Evolutionary conservation across 2,329 filamentous ascomycete species (phyloP).

Genomic region (Penicillium verrucosum): DNA sequence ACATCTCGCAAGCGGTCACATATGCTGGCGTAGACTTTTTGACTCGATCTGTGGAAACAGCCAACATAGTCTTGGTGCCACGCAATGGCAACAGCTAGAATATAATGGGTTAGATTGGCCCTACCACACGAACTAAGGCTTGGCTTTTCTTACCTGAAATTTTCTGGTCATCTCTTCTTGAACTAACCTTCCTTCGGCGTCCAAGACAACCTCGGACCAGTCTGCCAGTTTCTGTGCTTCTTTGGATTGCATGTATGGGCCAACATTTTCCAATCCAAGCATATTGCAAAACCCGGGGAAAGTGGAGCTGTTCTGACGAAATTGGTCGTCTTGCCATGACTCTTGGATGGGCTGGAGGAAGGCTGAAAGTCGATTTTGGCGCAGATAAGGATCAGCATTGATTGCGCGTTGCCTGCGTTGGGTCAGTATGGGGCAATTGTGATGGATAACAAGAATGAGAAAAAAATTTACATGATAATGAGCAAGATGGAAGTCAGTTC

Average conservation of each 20-base stretch:
- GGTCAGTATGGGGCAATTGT: constrained; percentile 10
- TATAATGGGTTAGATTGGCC: constrained; percentile 5
- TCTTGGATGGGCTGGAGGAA: constrained; percentile 81
- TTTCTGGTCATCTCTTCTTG: constrained; percentile 76
- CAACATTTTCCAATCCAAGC: constrained; percentile 75
- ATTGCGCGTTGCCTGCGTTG: constrained; percentile 69
- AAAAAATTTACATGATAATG: constrained; percentile 67
- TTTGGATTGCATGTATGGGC: constrained; percentile 70
- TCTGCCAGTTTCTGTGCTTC: constrained; percentile 74
- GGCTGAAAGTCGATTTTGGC: constrained; percentile 67
- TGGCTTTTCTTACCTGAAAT: constrained; percentile 55
- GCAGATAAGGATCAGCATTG: constrained; percentile 66
- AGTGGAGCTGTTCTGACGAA: constrained; percentile 67
- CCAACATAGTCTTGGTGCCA: constrained; percentile 86
- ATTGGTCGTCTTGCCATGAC: constrained; percentile 70
- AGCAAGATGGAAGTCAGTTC: constrained; percentile 89
- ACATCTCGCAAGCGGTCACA: constrained; percentile 73
- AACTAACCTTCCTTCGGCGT: constrained; percentile 72
- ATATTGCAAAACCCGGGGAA: constrained; percentile 77
- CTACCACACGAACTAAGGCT: background rate
- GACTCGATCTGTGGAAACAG: constrained; percentile 85
- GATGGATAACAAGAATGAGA: background rate
- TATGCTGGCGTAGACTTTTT: constrained; percentile 71
- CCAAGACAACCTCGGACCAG: constrained; percentile 75
- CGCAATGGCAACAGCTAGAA: constrained; percentile 71